Conservation (phyloP, 345 rosid species). For the Pistacia integerrima region DNA sequence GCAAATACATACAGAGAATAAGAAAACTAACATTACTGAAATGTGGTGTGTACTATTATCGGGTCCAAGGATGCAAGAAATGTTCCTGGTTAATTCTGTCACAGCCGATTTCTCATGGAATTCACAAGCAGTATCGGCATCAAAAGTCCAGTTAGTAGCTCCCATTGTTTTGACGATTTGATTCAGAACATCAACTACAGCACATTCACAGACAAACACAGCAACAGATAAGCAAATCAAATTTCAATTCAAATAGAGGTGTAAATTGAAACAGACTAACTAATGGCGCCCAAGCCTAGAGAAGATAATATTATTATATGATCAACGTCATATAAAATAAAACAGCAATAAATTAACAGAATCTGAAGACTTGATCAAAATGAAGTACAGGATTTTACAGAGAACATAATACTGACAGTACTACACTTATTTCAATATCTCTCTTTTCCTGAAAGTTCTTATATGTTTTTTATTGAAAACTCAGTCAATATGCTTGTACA, state of each 20-base stretch:
- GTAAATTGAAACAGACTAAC: too few species aligned
- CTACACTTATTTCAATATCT: not conserved
- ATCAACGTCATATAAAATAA: constrained; percentile 1
- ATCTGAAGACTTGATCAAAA: not conserved
- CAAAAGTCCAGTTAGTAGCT: constrained; percentile 49
- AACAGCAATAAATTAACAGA: too few species aligned
- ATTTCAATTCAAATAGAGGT: too few species aligned
- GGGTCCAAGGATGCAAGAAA: constrained; percentile 35
- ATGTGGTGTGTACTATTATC: constrained; percentile 44
- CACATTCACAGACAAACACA: not conserved
- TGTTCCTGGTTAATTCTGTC: constrained; percentile 21
- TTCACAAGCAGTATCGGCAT: constrained; percentile 43
- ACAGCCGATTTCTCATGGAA: constrained; percentile 21
- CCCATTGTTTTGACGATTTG: constrained; percentile 54
- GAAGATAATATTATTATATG: not conserved
- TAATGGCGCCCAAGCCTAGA: too few species aligned
- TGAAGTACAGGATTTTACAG: too few species aligned
- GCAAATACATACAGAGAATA: not conserved
- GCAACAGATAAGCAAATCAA: too few species aligned
- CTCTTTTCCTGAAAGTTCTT: not conserved
- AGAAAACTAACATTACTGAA: constrained; percentile 25
- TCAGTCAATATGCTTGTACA: too few species aligned
- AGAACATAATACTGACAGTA: too few species aligned
- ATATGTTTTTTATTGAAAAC: too few species aligned
- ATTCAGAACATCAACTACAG: constrained; percentile 51